A percentile compares a stretch with the other conserved stretches of the same genome.
Conservation (phyloP, 441 rosid species). For the Monsonia emarginata region DNA sequence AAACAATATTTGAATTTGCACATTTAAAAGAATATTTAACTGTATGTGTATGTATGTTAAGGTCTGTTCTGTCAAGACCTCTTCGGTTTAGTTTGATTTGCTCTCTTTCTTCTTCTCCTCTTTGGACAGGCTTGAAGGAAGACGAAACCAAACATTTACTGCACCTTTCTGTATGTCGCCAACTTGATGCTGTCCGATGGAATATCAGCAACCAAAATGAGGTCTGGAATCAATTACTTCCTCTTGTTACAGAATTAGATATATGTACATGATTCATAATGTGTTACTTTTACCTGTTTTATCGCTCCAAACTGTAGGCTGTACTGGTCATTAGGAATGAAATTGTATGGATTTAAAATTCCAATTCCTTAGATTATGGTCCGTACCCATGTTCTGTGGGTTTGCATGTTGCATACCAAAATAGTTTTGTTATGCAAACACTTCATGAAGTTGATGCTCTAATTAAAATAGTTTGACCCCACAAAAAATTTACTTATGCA, state of each 20-base stretch:
- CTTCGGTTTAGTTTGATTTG: slow-evolving; percentile 1
- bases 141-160: slow-evolving; percentile 59
- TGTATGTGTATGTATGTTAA: background rate
- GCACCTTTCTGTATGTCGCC: slow-evolving; percentile 42
- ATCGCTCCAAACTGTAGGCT: background rate
- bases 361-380: background rate
- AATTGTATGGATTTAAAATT: background rate
- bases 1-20: background rate
- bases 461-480: background rate
- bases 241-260: slow-evolving; percentile 12
- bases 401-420: background rate
- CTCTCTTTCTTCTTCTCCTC: slow-evolving; percentile 12
- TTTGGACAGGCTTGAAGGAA: slow-evolving; percentile 34
- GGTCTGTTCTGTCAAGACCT: background rate
- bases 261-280: background rate
- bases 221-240: slow-evolving; percentile 30
- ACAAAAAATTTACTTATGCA: background rate
- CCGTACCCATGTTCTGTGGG: background rate
- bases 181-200: slow-evolving; percentile 70
- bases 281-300: background rate
- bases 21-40: background rate
- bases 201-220: slow-evolving; percentile 76
- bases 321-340: background rate
- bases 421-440: background rate
- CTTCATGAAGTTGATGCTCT: background rate